These are phyloP conservation scores for Gigaspora rosea DNA, from an alignment of 192 early-diverging fungal species.

Conservation along the genomic window DNA sequence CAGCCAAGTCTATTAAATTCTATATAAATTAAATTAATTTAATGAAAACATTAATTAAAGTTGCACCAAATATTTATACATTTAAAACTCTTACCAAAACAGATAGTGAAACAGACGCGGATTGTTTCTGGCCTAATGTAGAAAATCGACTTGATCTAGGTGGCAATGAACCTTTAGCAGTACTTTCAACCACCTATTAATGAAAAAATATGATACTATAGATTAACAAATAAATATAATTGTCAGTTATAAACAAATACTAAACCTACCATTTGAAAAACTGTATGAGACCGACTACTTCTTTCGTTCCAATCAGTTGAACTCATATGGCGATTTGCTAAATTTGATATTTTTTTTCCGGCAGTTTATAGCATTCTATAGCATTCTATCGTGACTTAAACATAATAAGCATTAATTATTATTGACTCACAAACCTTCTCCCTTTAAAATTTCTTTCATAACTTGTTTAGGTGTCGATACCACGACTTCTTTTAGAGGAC, in stretches of 20 bases:
- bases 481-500: slow-evolving; percentile 71
- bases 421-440: slow-evolving; percentile 57
- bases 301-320: slow-evolving; percentile 93
- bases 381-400: not conserved
- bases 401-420: not conserved
- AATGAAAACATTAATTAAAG: not conserved
- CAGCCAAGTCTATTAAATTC: slow-evolving; percentile 97
- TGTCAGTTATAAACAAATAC: too few species aligned
- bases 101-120: slow-evolving; percentile 21
- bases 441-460: slow-evolving; percentile 71
- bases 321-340: slow-evolving; percentile 81
- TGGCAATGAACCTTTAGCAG: slow-evolving; percentile 33
- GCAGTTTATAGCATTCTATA: not conserved
- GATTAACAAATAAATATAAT: too few species aligned
- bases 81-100: slow-evolving; percentile 11
- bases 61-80: not conserved
- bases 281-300: slow-evolving; percentile 91
- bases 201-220: not conserved
- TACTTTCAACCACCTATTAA: slow-evolving; percentile 71
- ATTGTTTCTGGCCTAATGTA: slow-evolving; percentile 15
- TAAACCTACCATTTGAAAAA: slow-evolving; percentile 81
- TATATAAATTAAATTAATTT: slow-evolving; percentile 21
- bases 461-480: slow-evolving; percentile 73
- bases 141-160: slow-evolving; percentile 39
- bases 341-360: not conserved